phyloP scores from a whole-genome alignment of 306 rosid species.

The Prosopis cineraria region DNA sequence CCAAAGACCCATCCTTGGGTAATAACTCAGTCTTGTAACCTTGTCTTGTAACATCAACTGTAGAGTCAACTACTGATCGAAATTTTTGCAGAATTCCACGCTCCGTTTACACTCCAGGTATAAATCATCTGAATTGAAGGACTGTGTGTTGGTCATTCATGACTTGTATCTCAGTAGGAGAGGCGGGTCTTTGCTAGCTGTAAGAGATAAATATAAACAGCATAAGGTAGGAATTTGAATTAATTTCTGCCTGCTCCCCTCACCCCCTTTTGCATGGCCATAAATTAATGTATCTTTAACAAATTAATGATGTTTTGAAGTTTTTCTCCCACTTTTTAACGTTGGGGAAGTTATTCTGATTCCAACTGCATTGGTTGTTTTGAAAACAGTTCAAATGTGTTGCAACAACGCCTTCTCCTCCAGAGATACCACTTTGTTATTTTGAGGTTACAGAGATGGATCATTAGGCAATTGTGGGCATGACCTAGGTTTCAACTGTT shows the following conservation, averaged over 20 bases:
- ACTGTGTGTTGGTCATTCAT: conserved; percentile 60
- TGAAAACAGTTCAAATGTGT: conserved; percentile 76
- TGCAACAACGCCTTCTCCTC: conserved; percentile 77
- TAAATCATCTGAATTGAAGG: conserved; percentile 59
- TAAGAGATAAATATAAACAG: conserved; percentile 79
- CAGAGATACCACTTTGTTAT: conserved; percentile 66
- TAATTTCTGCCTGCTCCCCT: not conserved
- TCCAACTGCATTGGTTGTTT: conserved; percentile 20
- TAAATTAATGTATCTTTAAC: not conserved
- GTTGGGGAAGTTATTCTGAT: conserved; percentile 30
- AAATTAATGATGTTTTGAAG: not conserved
- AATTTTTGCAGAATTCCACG: conserved; percentile 46
- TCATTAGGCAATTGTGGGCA: conserved; percentile 27
- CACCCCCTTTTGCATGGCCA: not conserved
- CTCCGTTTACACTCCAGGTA: conserved; percentile 62
- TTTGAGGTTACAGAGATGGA: conserved; percentile 52
- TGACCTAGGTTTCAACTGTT: conserved; percentile 24
- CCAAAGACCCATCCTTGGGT: conserved; percentile 86
- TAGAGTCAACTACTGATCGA: conserved; percentile 20
- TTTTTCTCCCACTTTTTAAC: not conserved
- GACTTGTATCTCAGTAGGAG: conserved; percentile 79
- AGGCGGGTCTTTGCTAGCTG: conserved; percentile 63
- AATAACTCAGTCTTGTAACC: conserved; percentile 8
- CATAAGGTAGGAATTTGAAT: conserved; percentile 62
- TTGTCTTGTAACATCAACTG: not conserved